Base-by-base conservation (phyloP, 208 protist genomes). In the Acanthamoeba culbertsoni region DNA sequence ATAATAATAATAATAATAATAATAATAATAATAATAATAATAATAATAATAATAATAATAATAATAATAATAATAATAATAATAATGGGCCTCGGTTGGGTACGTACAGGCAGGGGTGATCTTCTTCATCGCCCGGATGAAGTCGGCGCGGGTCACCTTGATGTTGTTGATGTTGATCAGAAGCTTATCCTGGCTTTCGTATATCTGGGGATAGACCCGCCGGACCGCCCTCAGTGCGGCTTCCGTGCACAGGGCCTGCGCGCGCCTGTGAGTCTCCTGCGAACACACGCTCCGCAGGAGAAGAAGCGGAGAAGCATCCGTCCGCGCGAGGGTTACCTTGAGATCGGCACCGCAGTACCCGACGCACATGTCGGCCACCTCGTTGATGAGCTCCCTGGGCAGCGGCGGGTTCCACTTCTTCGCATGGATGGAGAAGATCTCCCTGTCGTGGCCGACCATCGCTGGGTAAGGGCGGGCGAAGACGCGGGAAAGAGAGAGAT, bases 291-390 rank as follows among this genome's bases (percentile, higher is more conserved):
- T 59, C 16, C n/a, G 3, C 28, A 92, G 10, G 6, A 91, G 86
- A 0, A 82, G 1, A 23, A 88, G 14, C n/a, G 42, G 5, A 23
- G 40, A 33, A 88, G 42, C 33, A 88, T n/a, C 10, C 63, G 26
- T 63, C 23, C 23, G 23, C 23, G 55, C 23, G 26, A 63, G 23
- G 26, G 23, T 23, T 26, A 93, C 96, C 51, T 96, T 95, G 35
- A 97, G 65, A 88, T 97, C 96, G 37, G 96, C 96, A 3, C 96
- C 96, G 92, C 96, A 96, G 62, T 95, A 97, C 12, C 96, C 96
- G 23, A 94, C 86, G 55, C 45, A 90, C 42, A 63, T 75, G 12
- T 93, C 59, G 35, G 94, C 86, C 10, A 97, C 65, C 2, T 53
- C 23, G 16, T 93, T 45, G 28, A 95, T 43, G 0, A 96, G 59